Conservation (phyloP, 2,329 filamentous ascomycete species). For the Claviceps maximensis region DNA sequence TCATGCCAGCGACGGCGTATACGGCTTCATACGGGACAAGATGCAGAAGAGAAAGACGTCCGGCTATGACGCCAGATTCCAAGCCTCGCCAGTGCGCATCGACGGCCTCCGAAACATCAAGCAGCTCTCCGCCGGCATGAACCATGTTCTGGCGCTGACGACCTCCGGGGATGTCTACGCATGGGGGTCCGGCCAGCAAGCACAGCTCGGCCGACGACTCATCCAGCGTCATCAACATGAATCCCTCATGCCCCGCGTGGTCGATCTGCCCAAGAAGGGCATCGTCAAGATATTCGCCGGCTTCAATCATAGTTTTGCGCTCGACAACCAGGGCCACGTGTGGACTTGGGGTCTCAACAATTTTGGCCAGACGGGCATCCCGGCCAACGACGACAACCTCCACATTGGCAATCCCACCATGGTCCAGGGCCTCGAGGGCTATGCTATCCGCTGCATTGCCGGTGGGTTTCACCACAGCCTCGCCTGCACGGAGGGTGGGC, state of each 20-base stretch:
- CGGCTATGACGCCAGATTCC: conserved; percentile 1
- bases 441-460: conserved; percentile 41
- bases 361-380: conserved; percentile 53
- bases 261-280: conserved; percentile 21
- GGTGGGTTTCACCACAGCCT: conserved; percentile 28
- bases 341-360: conserved; percentile 61
- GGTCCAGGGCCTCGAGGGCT: conserved; percentile 37
- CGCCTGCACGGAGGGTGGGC: conserved; percentile 26
- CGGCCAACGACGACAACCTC: conserved; percentile 35
- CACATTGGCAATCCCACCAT: conserved; percentile 22
- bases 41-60: conserved; percentile 26
- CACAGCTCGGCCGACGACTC: conserved; percentile 34
- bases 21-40: conserved; percentile 6
- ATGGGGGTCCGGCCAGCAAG: conserved; percentile 26
- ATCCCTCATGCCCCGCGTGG: conserved; percentile 29
- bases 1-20: conserved; percentile 23
- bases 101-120: conserved; percentile 44
- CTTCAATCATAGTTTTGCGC: conserved; percentile 56
- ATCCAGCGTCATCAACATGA: conserved; percentile 35
- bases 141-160: conserved; percentile 53
- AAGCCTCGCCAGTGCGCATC: conserved; percentile 30
- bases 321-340: conserved; percentile 48
- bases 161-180: conserved; percentile 26
- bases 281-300: conserved; percentile 34
- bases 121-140: conserved; percentile 47